Conservation (phyloP, 2,329 filamentous ascomycete genomes). For the Alternaria panax region DNA sequence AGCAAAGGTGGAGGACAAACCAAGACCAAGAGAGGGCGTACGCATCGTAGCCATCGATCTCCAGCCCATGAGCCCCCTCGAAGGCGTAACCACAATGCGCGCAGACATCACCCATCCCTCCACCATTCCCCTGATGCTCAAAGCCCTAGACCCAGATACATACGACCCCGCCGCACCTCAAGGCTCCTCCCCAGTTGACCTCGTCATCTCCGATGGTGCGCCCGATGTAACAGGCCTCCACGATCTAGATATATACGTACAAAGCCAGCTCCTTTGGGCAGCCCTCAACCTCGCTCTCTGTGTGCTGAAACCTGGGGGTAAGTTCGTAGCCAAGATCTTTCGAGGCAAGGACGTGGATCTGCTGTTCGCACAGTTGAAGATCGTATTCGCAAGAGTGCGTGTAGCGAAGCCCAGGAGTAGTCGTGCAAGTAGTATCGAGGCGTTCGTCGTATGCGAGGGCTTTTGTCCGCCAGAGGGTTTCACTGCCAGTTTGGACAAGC, state of each 20-base stretch:
- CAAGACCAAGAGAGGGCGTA: constrained; percentile 70
- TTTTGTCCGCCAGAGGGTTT: constrained; percentile 83
- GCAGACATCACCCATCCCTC: constrained; percentile 98
- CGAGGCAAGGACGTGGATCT: constrained; percentile 93
- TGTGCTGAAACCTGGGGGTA: constrained; percentile 89
- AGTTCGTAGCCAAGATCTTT: constrained; percentile 98
- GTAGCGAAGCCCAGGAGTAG: constrained; percentile 95
- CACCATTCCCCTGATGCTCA: constrained; percentile 86
- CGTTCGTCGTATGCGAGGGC: constrained; percentile 93
- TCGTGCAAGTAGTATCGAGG: constrained; percentile 94
- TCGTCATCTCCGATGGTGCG: constrained; percentile 93
- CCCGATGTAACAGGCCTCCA: constrained; percentile 97
- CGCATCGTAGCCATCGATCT: constrained; percentile 96
- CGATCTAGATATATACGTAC: constrained; percentile 97
- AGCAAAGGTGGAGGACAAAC: constrained; percentile 31
- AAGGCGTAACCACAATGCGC: constrained; percentile 89
- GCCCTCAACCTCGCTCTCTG: constrained; percentile 93
- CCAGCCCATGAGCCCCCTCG: constrained; percentile 92
- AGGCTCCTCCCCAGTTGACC: constrained; percentile 80
- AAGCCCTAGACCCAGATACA: constrained; percentile 77
- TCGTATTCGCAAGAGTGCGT: constrained; percentile 85
- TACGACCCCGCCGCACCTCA: constrained; percentile 50
- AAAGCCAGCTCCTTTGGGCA: constrained; percentile 92
- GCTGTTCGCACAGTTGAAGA: constrained; percentile 89
- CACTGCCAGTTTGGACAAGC: constrained; percentile 76